phyloP scores from a whole-genome alignment of 139 green algal species.

The Picochlorum sp. region DNA sequence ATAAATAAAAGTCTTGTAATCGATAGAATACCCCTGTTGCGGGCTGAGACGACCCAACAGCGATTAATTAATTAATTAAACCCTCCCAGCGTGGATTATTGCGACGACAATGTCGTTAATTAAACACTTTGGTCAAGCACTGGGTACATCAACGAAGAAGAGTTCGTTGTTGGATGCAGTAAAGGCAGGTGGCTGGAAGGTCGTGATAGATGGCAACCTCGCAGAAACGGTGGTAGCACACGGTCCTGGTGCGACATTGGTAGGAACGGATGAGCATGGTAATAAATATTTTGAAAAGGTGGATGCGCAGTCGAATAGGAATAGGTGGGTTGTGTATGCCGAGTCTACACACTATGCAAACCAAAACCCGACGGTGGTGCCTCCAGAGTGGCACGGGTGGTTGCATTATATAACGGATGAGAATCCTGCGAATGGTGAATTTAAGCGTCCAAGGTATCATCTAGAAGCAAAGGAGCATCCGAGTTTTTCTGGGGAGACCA shows the following conservation, averaged over 20 bases:
- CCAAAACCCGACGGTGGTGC: slow-evolving; percentile 40
- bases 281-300: slow-evolving; percentile 38
- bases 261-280: slow-evolving; percentile 27
- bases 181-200: slow-evolving; percentile 38
- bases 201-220: slow-evolving; percentile 25
- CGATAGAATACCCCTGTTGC: no score
- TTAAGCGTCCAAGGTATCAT: neutral
- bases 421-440: slow-evolving; percentile 22
- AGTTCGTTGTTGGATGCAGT: slow-evolving; percentile 23
- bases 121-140: slow-evolving; percentile 19
- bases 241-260: slow-evolving; percentile 21
- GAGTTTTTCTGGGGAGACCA: neutral
- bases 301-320: slow-evolving; percentile 27
- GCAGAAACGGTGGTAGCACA: slow-evolving; percentile 29
- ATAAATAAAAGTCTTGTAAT: no score
- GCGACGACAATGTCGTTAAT: slow-evolving; percentile 2
- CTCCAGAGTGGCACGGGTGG: slow-evolving; percentile 67
- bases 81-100: slow-evolving; percentile 24
- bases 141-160: slow-evolving; percentile 20
- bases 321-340: slow-evolving; percentile 64
- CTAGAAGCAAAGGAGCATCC: neutral
- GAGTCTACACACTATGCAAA: slow-evolving; percentile 19
- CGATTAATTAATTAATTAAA: no score
- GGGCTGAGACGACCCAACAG: no score
- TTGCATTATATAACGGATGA: slow-evolving; percentile 53